These are phyloP conservation scores for Ascocoryne sarcoides DNA, from an alignment of 2,329 filamentous ascomycete genomes.

Conservation along the genomic window DNA sequence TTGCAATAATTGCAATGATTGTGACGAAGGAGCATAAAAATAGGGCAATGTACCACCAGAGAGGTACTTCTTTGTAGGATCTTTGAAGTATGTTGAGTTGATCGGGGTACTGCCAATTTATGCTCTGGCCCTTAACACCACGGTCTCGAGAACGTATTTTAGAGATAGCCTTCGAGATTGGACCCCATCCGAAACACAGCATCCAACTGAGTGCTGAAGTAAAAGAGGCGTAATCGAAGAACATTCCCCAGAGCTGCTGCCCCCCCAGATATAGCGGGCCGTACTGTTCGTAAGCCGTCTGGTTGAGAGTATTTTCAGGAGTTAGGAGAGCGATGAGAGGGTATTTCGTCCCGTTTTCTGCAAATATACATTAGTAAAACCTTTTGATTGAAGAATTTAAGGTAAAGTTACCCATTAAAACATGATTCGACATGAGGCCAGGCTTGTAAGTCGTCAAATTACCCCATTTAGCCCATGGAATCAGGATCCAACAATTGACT, in stretches of 20 bases:
- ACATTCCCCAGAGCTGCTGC: slow-evolving; percentile 49
- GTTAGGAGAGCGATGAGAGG: slow-evolving; percentile 30
- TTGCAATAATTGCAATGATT: slow-evolving; percentile 42
- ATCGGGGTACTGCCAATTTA: slow-evolving; percentile 49
- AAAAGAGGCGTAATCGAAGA: slow-evolving; percentile 53
- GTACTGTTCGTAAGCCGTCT: slow-evolving; percentile 37
- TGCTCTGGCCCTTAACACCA: slow-evolving; percentile 26
- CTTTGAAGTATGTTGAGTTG: slow-evolving; percentile 51
- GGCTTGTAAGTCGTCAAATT: slow-evolving; percentile 42
- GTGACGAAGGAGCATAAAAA: slow-evolving; percentile 41
- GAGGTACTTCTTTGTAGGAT: slow-evolving; percentile 47
- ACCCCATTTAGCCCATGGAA: slow-evolving; percentile 51
- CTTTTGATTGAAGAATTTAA: neutral
- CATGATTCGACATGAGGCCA: slow-evolving; percentile 48
- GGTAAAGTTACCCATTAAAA: slow-evolving; percentile 37
- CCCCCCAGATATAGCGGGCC: slow-evolving; percentile 49
- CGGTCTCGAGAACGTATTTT: slow-evolving; percentile 35
- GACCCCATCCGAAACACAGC: slow-evolving; percentile 42
- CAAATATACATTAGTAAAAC: slow-evolving; percentile 3
- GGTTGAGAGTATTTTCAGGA: slow-evolving; percentile 24
- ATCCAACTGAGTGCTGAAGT: slow-evolving; percentile 52
- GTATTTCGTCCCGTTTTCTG: slow-evolving; percentile 29
- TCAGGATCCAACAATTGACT: slow-evolving; percentile 47
- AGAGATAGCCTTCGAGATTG: slow-evolving; percentile 36
- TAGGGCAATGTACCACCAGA: slow-evolving; percentile 47